Base-by-base conservation (phyloP, 2,329 filamentous ascomycete genomes). In the Venturia asperata region DNA sequence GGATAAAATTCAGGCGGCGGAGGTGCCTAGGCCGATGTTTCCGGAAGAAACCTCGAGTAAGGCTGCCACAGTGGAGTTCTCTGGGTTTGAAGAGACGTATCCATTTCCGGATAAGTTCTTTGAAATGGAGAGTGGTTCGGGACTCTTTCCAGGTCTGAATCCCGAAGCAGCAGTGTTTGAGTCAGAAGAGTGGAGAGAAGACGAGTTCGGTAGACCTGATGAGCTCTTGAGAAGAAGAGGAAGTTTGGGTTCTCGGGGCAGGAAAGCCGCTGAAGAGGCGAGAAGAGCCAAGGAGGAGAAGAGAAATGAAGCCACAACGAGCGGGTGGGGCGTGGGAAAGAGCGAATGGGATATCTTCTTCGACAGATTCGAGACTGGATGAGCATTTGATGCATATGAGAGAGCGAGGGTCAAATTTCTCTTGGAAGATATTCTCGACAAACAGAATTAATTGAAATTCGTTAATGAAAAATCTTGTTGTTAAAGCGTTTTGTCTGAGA, bases 321-420 rank as follows among this genome's bases (percentile, higher is more conserved):
- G 10, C 24, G 21, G 5, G 9, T 52, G 47, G 21, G 4, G 4
- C 10, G 2, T 5, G 13, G 47, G 21, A 15, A 27, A 52, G 13
- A 37, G 3, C 10, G 52, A 58, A 24, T 58, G 52, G 52, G 52
- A 58, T n/a, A n/a, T 58, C 19, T 58, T 58, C 52, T 37, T 58
- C 9, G 52, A 58, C 9, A 37, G 15, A 21, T 58, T 58, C 10
- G 52, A 58, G 52, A 58, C 27, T 39, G 27, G 17, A n/a, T n/a
- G n/a, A n/a, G n/a, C 4, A 7, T 34, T 37, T n/a, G 30, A 9
- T 27, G 4, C 4, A 41, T 27, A 21, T 52, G 21, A 24, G 5
- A 11, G 30, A 37, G 52, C 39, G 39, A 6, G 37, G 37, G n/a
- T n/a, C n/a, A n/a, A 17, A 15, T 34, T 19, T n/a, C n/a, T 58